These are phyloP conservation scores for Aspergillus egyptiacus DNA, from an alignment of 495 filamentous ascomycete genomes.

Conservation along the genomic window DNA sequence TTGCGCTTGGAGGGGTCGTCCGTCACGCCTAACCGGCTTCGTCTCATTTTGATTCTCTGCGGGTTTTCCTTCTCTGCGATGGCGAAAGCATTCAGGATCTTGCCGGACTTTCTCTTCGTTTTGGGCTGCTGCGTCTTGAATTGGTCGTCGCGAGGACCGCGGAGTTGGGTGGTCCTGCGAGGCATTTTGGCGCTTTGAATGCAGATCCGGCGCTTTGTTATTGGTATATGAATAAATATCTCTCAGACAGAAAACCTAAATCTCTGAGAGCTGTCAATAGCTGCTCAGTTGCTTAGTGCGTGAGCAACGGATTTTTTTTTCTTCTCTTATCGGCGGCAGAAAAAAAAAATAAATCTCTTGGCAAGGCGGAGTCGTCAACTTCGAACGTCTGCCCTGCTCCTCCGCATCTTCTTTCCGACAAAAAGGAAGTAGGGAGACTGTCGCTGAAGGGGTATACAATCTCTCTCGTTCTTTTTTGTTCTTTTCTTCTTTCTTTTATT, in stretches of 20 bases:
- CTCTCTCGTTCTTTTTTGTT: neutral
- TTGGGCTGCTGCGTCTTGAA: conserved; percentile 34
- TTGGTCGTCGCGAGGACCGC: conserved; percentile 47
- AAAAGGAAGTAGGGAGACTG: neutral
- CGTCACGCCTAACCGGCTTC: conserved; percentile 53
- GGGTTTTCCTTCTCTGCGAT: conserved; percentile 64
- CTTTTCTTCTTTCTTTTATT: no score
- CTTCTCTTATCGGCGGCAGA: conserved; percentile 11
- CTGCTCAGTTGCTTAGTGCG: no score
- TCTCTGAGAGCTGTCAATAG: conserved; percentile 3
- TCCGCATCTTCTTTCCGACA: conserved; percentile 5
- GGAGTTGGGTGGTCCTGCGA: conserved; percentile 53
- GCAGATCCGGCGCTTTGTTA: neutral
- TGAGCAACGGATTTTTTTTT: no score
- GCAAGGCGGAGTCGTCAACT: conserved; percentile 22
- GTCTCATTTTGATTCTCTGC: conserved; percentile 43
- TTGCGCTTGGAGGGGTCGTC: conserved; percentile 47
- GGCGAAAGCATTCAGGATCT: conserved; percentile 74
- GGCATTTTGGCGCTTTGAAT: conserved; percentile 48
- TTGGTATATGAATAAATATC: no score
- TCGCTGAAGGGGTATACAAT: neutral
- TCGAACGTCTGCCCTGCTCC: conserved; percentile 2
- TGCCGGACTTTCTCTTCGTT: conserved; percentile 47
- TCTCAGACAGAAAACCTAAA: neutral
- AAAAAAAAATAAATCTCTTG: conserved; percentile 37